These are phyloP conservation scores for Colletotrichum sp. DNA, from an alignment of 2,329 filamentous ascomycete species.

Conservation along the genomic window DNA sequence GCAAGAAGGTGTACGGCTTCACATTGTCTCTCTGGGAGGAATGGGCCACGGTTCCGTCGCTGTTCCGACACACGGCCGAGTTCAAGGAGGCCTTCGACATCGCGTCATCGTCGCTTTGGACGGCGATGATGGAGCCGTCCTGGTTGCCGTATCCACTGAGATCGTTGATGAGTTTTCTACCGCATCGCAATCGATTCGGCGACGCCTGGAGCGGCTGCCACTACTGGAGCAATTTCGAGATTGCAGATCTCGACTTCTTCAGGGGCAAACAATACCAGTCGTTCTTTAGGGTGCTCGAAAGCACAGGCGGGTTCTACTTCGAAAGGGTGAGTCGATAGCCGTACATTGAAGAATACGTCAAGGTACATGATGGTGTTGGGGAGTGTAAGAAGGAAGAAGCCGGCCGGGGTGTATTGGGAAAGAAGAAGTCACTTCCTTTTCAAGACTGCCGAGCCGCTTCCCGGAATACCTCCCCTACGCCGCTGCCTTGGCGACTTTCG, in stretches of 20 bases:
- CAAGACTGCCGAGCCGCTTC: neutral
- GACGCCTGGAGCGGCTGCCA: constrained; percentile 50
- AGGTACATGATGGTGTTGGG: neutral
- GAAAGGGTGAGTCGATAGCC: constrained; percentile 38
- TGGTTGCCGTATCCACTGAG: constrained; percentile 48
- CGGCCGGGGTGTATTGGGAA: neutral
- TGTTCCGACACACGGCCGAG: constrained; percentile 45
- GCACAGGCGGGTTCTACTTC: constrained; percentile 46
- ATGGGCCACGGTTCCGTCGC: constrained; percentile 43
- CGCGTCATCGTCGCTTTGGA: constrained; percentile 42
- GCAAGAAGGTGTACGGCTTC: constrained; percentile 49
- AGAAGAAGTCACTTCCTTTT: neutral
- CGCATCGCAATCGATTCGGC: constrained; percentile 41
- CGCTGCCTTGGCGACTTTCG: neutral
- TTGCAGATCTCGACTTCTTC: constrained; percentile 51
- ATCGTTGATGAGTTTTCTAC: constrained; percentile 37
- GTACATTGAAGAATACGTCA: neutral
- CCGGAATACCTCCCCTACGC: neutral
- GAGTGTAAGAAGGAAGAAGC: neutral
- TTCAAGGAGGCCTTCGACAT: constrained; percentile 43
- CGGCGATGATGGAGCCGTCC: constrained; percentile 42
- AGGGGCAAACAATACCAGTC: constrained; percentile 43
- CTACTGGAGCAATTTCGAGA: constrained; percentile 55
- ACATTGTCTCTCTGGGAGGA: constrained; percentile 50
- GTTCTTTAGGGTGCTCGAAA: constrained; percentile 44